Evolutionary conservation across 768 basidiomycete genomes (phyloP).

Genomic region (Phallus indusiatus): DNA sequence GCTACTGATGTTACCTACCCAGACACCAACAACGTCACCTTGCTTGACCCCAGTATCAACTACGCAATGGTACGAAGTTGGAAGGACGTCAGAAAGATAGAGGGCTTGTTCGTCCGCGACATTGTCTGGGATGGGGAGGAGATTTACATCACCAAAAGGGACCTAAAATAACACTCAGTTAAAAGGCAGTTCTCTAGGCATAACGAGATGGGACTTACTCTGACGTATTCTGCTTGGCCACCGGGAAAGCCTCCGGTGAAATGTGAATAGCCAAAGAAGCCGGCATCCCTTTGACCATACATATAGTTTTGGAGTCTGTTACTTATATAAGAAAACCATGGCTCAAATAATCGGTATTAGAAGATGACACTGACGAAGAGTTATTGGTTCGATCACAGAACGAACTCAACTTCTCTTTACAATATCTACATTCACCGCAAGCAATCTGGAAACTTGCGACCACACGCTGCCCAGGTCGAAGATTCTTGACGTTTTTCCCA

Average conservation of each 20-base stretch:
- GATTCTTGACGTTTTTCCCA: slow-evolving; percentile 52
- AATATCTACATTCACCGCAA: slow-evolving; percentile 55
- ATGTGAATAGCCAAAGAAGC: slow-evolving; percentile 65
- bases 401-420: slow-evolving; percentile 62
- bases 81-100: slow-evolving; percentile 53
- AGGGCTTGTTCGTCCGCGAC: slow-evolving; percentile 55
- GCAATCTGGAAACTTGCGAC: slow-evolving; percentile 76
- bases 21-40: slow-evolving; percentile 63
- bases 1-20: slow-evolving; percentile 34
- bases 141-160: slow-evolving; percentile 62
- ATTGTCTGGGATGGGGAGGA: slow-evolving; percentile 56
- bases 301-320: slow-evolving; percentile 43
- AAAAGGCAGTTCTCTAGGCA: too few species aligned
- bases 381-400: slow-evolving; percentile 69
- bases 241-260: slow-evolving; percentile 66
- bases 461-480: slow-evolving; percentile 58
- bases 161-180: slow-evolving; percentile 25
- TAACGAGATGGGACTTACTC: slow-evolving; percentile 14
- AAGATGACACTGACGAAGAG: slow-evolving; percentile 35
- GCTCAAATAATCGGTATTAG: too few species aligned
- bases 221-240: slow-evolving; percentile 68
- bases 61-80: slow-evolving; percentile 67
- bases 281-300: slow-evolving; percentile 62
- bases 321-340: slow-evolving; percentile 8
- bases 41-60: slow-evolving; percentile 64